These are phyloP conservation scores for Backusella psychrophila DNA, from an alignment of 192 early-diverging fungal species.

Conservation along the genomic window DNA sequence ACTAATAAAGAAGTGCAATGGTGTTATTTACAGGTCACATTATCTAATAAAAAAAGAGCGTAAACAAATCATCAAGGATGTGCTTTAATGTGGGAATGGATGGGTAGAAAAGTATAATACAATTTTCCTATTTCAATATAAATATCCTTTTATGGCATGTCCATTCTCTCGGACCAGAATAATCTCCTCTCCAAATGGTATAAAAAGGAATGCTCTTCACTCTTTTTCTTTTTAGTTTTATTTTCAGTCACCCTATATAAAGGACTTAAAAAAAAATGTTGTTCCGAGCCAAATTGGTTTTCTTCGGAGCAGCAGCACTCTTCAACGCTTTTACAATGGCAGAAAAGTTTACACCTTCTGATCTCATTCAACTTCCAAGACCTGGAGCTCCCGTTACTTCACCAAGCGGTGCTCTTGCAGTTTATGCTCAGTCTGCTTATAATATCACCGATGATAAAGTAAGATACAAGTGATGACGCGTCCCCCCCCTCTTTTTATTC, in stretches of 20 bases:
- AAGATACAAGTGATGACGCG: not conserved
- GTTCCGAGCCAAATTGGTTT: not conserved
- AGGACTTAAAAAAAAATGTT: not conserved
- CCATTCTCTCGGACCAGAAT: not conserved
- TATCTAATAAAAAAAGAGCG: not conserved
- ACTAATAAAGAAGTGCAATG: not conserved
- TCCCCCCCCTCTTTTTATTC: not conserved
- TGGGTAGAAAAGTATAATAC: not conserved
- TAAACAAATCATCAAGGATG: not conserved
- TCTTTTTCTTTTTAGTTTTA: not conserved
- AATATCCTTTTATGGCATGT: not conserved
- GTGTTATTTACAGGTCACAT: not conserved
- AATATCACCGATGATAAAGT: constrained; percentile 43
- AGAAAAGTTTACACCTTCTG: constrained; percentile 52
- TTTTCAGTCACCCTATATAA: not conserved
- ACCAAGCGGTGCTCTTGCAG: constrained; percentile 46
- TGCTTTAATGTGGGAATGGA: not conserved
- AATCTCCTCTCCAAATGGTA: constrained; percentile 1
- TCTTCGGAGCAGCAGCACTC: constrained; percentile 2
- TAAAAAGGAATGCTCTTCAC: not conserved
- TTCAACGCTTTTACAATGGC: constrained; percentile 20
- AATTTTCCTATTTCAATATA: not conserved
- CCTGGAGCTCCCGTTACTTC: constrained; percentile 49
- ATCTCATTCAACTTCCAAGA: constrained; percentile 63
- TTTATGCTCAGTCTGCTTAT: constrained; percentile 64